phyloP scores from a whole-genome alignment of 163 green algal species.

The Scenedesmus sp. region DNA sequence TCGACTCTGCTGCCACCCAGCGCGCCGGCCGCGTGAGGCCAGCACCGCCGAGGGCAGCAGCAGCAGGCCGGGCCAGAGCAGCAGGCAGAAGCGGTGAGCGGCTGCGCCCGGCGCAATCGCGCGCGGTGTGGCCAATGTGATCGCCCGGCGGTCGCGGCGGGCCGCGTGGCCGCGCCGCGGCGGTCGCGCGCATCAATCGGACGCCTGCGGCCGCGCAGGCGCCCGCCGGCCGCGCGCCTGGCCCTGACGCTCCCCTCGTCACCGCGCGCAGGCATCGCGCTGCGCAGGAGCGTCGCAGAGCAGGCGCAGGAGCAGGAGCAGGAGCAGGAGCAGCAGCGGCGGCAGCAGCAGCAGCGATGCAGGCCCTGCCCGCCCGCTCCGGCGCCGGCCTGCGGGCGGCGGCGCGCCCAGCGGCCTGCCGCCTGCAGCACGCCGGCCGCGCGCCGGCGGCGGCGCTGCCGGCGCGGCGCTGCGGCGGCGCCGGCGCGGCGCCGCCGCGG shows the following conservation, averaged over 20 bases:
- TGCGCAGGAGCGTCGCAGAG: neutral
- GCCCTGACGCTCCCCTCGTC: constrained; percentile 7
- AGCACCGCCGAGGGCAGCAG: neutral
- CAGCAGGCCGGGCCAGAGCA: neutral
- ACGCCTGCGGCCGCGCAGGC: neutral
- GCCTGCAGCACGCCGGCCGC: neutral
- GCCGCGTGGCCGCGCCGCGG: neutral
- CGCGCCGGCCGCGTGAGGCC: too few species aligned
- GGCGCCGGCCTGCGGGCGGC: neutral
- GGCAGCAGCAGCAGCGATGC: constrained; percentile 8
- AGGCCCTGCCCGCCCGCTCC: neutral
- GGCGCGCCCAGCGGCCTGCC: neutral
- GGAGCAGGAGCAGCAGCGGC: neutral
- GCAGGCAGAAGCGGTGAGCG: too few species aligned
- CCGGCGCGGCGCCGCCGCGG: too few species aligned
- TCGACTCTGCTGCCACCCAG: too few species aligned
- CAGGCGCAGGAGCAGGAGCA: neutral
- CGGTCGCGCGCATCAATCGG: neutral
- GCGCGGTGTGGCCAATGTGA: too few species aligned
- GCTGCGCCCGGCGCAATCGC: too few species aligned
- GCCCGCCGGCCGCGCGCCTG: too few species aligned
- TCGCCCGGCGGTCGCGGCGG: neutral
- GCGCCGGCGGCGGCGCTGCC: neutral
- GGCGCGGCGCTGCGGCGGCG: neutral
- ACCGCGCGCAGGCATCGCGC: neutral